Base-by-base conservation (phyloP, 1,284 basidiomycete species). In the Cryptococcus sp. region DNA sequence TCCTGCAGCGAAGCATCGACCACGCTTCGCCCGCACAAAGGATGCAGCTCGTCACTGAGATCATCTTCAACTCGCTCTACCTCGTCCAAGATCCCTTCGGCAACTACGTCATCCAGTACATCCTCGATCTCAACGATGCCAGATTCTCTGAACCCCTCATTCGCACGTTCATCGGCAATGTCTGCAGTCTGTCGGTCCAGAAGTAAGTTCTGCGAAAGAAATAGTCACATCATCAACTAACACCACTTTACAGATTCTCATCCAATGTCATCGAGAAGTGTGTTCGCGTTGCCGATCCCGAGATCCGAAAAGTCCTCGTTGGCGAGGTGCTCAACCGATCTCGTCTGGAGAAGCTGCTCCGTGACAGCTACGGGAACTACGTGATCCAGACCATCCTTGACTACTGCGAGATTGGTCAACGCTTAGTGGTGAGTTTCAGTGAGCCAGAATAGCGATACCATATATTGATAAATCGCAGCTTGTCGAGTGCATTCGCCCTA, bases 81-180 rank as follows among this genome's bases (percentile, higher is more conserved):
- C 84, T 99, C 59, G 96, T 99, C 23, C 96, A 99, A 81, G 96
- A 99, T 79, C 96, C 96, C 38, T 98, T 98, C 72, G 94, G 93
- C 41, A 77, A 77, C 68, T 77, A 77, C 53, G 75, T 77, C 47
- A 76, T 77, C 53, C 75, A 97, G 86, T 97, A 97, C 76, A 96
- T 99, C 65, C 85, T 99, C 53, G 96, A 99, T 76, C 82, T 99
- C 73, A 99, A 98, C 80, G 94, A 99, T 81, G 93, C 92, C 76
- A 86, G 95, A 49, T 99, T 97, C 84, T 96, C 91, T 68, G 95
- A 98, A 78, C 94, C 86, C 47, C 90, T 99, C 68, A 97, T 99
- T 72, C 88, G 95, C 66, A 96, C 99, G 73, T 99, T 99, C 79
- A 83, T 92, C 56, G 95, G 96, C 71, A 98, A 99, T 75, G 93